Percentiles rank a stretch among this genome's conserved stretches.
Conservation (phyloP, 1,284 basidiomycete species). For the Dichomitus squalens region DNA sequence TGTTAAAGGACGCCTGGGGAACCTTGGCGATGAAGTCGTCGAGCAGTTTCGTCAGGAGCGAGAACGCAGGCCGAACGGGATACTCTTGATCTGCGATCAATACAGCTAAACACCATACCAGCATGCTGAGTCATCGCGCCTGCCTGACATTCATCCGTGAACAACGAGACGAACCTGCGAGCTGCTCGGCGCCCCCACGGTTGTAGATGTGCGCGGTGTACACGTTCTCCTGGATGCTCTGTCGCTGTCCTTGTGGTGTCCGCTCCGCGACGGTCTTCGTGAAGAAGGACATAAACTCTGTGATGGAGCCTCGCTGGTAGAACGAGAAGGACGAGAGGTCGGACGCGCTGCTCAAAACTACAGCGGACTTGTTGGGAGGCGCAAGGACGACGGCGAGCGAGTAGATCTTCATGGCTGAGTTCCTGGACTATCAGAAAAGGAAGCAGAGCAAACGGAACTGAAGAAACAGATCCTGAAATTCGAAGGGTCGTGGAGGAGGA, state of each 20-base stretch:
- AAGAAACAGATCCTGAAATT: too few species aligned
- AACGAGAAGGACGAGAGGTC: conserved; percentile 95
- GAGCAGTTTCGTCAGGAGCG: conserved; percentile 90
- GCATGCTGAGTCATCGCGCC: not conserved
- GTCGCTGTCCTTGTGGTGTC: conserved; percentile 84
- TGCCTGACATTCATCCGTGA: not conserved
- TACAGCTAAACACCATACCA: conserved; percentile 59
- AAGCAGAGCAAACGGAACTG: not conserved
- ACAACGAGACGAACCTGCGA: conserved; percentile 64
- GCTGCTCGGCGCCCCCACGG: conserved; percentile 74
- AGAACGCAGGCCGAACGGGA: conserved; percentile 95
- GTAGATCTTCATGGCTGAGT: conserved; percentile 66
- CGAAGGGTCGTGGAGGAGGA: too few species aligned
- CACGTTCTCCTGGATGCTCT: conserved; percentile 94
- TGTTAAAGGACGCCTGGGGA: conserved; percentile 66
- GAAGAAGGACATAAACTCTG: conserved; percentile 91
- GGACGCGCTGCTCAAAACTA: conserved; percentile 72
- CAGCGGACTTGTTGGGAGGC: conserved; percentile 57
- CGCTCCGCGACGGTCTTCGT: conserved; percentile 92
- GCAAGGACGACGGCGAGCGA: conserved; percentile 64
- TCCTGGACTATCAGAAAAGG: not conserved
- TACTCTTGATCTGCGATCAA: conserved; percentile 97
- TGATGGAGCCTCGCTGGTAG: conserved; percentile 86
- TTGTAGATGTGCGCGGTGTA: conserved; percentile 96
- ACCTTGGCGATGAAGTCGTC: conserved; percentile 91